Base-by-base conservation (phyloP, 108 stramenopile species). In the Conticribra guillardii region DNA sequence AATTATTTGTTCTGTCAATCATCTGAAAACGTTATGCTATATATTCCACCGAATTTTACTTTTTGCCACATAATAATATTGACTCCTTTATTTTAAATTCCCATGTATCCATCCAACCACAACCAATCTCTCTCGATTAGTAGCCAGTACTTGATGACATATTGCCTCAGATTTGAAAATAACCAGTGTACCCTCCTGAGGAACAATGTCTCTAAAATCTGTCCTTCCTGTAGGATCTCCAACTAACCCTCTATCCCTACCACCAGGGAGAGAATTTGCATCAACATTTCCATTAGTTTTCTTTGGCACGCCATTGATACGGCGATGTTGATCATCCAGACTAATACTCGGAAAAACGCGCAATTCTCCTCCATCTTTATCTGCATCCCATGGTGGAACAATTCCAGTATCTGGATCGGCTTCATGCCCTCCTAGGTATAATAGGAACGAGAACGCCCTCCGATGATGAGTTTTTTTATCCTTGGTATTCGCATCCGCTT, bases 121-220 rank as follows among this genome's bases (percentile, higher is more conserved):
- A 0, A 57, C 56, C 31, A 57, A 57, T 57, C 56, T 8, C 4
- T 57, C 31, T n/a, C 56, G 28, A 33, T 57, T 57, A 5, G 56
- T 57, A 18, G 28, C 31, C 56, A 57, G 2, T 19, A 57, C 56
- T 57, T 57, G 56, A 57, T 57, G 56, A n/a, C 56, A 57, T n/a
- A 57, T 57, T 31, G 56, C 56, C 56, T 57, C 56, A 19, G 56
- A 57, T 28, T 57, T 57, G 56, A 57, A 57, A 26, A 57, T 57
- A 0, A 57, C 56, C 3, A 57, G 29, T 1, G 56, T 57, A 3
- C 56, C 56, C 31, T 57, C 56, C 18, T 57, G 29, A 2, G 56
- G 56, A 57, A 31, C 31, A n/a, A 57, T 57, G 28, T 57, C 56
- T 17, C 18, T 31, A 28, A 31, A 57, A 57, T 57, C 56, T 31